Evolutionary conservation across 306 rosid species (phyloP), one percentile per base, ranked within the genome.

Genomic region (Nissolia schottii): DNA sequence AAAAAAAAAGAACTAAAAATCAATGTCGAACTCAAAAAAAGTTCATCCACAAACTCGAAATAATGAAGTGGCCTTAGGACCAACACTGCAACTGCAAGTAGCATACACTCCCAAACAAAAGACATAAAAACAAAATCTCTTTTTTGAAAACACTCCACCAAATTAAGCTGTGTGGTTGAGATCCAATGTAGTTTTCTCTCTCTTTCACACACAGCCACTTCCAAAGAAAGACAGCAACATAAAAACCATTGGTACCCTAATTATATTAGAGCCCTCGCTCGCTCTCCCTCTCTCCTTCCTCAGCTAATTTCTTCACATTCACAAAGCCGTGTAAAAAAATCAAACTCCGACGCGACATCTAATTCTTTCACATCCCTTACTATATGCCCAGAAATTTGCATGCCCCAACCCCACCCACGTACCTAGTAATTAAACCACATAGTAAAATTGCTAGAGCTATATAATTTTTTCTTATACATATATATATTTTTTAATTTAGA

Each of bases 81-180:
- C 60, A 60, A 66, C 63, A 56, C 41, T 57, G 77, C 78, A 67
- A 67, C 77, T 78, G 76, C 76, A 28, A 24, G 46, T 58, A 60
- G 46, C 67, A 60, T 31, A 71, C 79, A 71, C 82, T 62, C 64
- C 74, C 57, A 86, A 83, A 82, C 87, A n/a, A 55, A 82, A 82
- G 5, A 70, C 80, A 56, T 76, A 78, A 80, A 82, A 79, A 88
- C 89, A 88, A 92, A 77, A 72, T 10, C 11, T 81, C 71, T 73
- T 55, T 64, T 75, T 10, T 81, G 48, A 85, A 41, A 10, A 40
- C 4, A 73, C 81, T 72, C 76, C 22, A 40, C 59, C 50, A 65
- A 81, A 84, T 67, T 79, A n/a, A n/a, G n/a, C n/a, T n/a, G n/a
- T 86, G 98, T 93, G 98, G 98, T 62, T 50, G 70, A 81, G 76